Evolutionary conservation across 1,284 basidiomycete species (phyloP).

Genomic region (Tremellales sp.): DNA sequence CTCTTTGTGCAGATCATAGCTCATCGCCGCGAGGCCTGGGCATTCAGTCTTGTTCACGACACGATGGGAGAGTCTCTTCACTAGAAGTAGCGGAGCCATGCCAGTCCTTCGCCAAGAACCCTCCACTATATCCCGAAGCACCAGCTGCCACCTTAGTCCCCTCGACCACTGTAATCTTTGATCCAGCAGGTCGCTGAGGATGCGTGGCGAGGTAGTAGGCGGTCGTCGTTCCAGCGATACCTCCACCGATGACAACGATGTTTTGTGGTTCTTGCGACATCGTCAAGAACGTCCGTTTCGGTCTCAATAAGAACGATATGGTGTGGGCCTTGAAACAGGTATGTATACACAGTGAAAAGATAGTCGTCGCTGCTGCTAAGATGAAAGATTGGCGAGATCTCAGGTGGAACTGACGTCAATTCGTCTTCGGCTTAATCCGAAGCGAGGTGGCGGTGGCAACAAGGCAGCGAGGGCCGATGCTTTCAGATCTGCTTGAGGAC

Average conservation of each 20-base stretch:
- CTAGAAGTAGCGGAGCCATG: conserved; percentile 53
- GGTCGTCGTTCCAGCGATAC: conserved; percentile 78
- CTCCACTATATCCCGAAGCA: conserved; percentile 85
- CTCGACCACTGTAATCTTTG: conserved; percentile 62
- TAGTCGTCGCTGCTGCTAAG: too few species aligned
- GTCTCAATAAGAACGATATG: too few species aligned
- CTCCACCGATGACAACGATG: conserved; percentile 53
- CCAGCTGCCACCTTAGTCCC: conserved; percentile 60
- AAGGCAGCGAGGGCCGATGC: too few species aligned
- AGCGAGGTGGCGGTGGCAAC: too few species aligned
- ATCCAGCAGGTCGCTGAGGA: conserved; percentile 47
- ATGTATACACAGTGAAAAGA: too few species aligned
- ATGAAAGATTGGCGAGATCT: too few species aligned
- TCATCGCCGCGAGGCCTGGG: conserved; percentile 62
- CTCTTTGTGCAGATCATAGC: conserved; percentile 72
- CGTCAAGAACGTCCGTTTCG: too few species aligned
- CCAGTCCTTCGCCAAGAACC: conserved; percentile 81
- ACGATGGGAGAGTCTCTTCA: conserved; percentile 8
- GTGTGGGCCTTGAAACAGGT: too few species aligned
- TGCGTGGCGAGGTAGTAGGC: conserved; percentile 52
- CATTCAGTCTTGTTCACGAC: not conserved
- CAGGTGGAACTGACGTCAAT: too few species aligned
- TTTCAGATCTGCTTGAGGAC: too few species aligned
- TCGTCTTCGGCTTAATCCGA: too few species aligned
- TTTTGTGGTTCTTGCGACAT: conserved; percentile 10